Percentiles rank a stretch among this genome's conserved stretches.
phyloP scores from a whole-genome alignment of 768 basidiomycete genomes.

The Russula virescens region DNA sequence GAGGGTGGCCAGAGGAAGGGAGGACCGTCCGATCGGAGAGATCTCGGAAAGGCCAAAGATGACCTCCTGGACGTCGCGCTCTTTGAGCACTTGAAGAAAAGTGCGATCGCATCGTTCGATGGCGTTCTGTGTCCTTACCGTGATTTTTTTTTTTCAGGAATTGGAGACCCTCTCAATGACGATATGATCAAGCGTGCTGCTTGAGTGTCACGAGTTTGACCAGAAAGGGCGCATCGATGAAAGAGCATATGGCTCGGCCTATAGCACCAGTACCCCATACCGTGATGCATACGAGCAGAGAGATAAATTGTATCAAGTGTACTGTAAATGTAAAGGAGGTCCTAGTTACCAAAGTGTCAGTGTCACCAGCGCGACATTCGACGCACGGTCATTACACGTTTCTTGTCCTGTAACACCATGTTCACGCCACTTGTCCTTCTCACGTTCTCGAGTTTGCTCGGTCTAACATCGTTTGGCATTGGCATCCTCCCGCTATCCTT shows the following conservation, averaged over 20 bases:
- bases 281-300: not conserved
- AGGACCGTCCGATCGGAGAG: constrained; percentile 18
- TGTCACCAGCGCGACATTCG: no score
- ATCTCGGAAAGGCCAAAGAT: constrained; percentile 12
- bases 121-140: not conserved
- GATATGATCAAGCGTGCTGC: constrained; percentile 25
- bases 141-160: constrained; percentile 22
- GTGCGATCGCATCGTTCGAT: constrained; percentile 1
- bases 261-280: not conserved
- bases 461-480: constrained; percentile 54
- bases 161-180: constrained; percentile 33
- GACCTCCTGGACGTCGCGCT: constrained; percentile 20
- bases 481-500: constrained; percentile 76
- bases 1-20: constrained; percentile 16
- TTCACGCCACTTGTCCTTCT: constrained; percentile 38
- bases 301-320: not conserved
- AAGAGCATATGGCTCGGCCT: not conserved
- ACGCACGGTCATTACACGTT: no score
- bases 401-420: constrained; percentile 25
- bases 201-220: constrained; percentile 1
- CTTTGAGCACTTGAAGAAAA: constrained; percentile 18
- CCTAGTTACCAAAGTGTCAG: not conserved
- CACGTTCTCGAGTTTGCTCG: constrained; percentile 57
- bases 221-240: not conserved
- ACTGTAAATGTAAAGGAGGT: not conserved